Base-by-base conservation (phyloP, 441 rosid genomes). In the Populus hybrid region DNA sequence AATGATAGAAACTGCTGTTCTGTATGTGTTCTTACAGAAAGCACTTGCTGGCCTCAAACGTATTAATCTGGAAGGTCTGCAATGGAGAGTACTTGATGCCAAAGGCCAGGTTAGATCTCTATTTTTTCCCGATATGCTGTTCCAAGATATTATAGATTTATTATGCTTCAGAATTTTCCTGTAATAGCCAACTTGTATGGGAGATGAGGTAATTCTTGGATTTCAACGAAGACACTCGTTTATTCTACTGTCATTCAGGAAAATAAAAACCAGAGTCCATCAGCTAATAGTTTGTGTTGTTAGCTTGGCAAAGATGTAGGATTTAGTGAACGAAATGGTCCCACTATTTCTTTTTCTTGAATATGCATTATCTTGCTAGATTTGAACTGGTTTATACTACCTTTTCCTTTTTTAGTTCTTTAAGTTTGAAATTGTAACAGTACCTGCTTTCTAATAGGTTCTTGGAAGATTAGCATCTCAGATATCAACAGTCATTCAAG, bases 31-130 rank as follows among this genome's bases (percentile, higher is more conserved):
- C 66, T 16, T 82, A 85, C 95, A 97, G 99, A 94, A 87, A 91
- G 98, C 98, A 66, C 85, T 93, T 83, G 97, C 99, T 74, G 99
- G 99, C 63, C 84, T 97, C 71, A 90, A 86, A 87, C 92, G 97
- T 74, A 97, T 94, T 82, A 86, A 92, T 85, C 87, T 97, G 64
- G 99, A 94, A 71, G 99, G 99, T 74, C 88, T 94, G 75, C 86
- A 96, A 12, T 94, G 99, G 99, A 88, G 90, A 82, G 98, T 97
- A 9, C 94, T 94, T 78, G 99, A 94, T 92, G 99, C 99, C 66
- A 93, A 90, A 85, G 98, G 94, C 88, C 97, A 97, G 94, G 99
- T 97, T 35, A 66, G 75, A 63, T 34, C 35, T 34, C 4, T 34
- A 34, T 3, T 71, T 0, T 67, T 1, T 64, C 63, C 69, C 10